Evolutionary conservation across 345 rosid species (phyloP).

Genomic region (Isatis tinctoria): DNA sequence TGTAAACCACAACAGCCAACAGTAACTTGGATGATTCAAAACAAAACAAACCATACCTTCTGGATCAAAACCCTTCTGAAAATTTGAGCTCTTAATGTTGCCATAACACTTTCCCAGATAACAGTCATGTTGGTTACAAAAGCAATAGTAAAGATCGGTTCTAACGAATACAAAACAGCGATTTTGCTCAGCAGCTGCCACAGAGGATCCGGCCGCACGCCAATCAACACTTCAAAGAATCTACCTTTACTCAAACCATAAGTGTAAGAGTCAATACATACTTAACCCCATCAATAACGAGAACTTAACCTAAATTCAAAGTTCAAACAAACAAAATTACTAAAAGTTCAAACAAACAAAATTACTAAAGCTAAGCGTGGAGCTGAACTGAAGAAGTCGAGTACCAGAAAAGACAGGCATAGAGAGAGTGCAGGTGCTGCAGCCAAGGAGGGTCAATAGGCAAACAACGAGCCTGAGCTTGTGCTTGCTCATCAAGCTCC

Average conservation of each 20-base stretch:
- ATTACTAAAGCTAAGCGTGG: background rate
- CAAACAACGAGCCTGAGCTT: constrained; percentile 53
- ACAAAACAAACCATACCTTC: constrained; percentile 42
- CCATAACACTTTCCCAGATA: constrained; percentile 89
- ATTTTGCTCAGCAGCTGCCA: constrained; percentile 71
- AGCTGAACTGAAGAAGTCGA: background rate
- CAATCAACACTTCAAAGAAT: constrained; percentile 83
- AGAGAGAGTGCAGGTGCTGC: constrained; percentile 81
- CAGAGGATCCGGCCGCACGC: constrained; percentile 68
- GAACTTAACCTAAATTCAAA: background rate
- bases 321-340: background rate
- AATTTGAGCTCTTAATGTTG: constrained; percentile 70
- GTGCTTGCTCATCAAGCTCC: constrained; percentile 57
- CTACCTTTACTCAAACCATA: constrained; percentile 44
- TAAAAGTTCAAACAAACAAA: background rate
- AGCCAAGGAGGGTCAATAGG: constrained; percentile 52
- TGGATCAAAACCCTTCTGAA: constrained; percentile 78
- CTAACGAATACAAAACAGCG: constrained; percentile 66
- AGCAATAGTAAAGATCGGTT: constrained; percentile 75
- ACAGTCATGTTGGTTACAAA: constrained; percentile 69
- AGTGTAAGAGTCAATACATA: background rate
- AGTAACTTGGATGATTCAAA: background rate
- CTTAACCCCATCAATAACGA: background rate
- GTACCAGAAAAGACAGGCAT: constrained; percentile 89
- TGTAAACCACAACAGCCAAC: background rate